A percentile compares a stretch with the other conserved stretches of the same genome.
Evolutionary conservation across 148 eudicot genomes (phyloP).

Genomic region (Rhododendron ferrugineum): DNA sequence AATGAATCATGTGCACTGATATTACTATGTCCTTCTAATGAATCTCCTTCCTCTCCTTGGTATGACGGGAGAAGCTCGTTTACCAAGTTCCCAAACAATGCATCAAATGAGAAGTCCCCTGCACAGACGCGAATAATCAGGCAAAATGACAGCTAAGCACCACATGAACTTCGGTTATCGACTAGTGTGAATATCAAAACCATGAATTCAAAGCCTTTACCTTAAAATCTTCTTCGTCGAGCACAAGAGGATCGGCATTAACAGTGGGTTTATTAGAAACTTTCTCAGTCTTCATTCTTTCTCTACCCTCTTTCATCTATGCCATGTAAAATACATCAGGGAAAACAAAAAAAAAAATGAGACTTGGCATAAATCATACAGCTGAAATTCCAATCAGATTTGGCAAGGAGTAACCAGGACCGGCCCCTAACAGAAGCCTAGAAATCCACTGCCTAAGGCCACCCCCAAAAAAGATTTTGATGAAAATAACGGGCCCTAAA

Average conservation of each 20-base stretch:
- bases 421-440: background rate
- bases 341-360: background rate
- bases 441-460: background rate
- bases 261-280: conserved; percentile 36
- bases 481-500: background rate
- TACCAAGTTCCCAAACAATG: conserved; percentile 88
- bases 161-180: background rate
- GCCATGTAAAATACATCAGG: background rate
- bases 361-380: background rate
- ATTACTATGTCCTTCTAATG: conserved; percentile 52
- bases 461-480: background rate
- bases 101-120: conserved; percentile 98
- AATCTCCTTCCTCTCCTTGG: conserved; percentile 61
- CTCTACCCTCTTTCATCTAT: conserved; percentile 48
- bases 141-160: background rate
- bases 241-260: conserved; percentile 54
- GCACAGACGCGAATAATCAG: conserved; percentile 3
- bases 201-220: conserved; percentile 24
- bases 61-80: conserved; percentile 76
- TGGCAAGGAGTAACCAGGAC: background rate
- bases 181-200: background rate
- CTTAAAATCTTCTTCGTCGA: conserved; percentile 92
- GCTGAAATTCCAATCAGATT: background rate
- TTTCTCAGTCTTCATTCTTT: conserved; percentile 26
- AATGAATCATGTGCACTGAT: conserved; percentile 36